Base-by-base conservation (phyloP, 192 early-diverging fungal species). In the Geosiphon pyriformis region DNA sequence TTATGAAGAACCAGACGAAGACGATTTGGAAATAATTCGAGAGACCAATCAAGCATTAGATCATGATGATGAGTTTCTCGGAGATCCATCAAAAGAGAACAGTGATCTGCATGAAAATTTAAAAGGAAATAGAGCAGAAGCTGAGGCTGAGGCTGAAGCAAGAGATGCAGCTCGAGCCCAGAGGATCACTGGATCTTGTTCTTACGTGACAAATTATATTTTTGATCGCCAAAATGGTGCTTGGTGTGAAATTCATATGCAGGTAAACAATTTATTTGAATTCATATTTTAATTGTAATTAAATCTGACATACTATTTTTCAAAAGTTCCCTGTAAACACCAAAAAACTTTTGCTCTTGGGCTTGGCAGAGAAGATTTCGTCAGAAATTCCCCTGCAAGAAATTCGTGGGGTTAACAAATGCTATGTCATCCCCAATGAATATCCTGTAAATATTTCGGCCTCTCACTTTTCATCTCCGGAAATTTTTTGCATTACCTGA, bases 341-440 rank as follows among this genome's bases (percentile, higher is more conserved):
- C 64, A 89, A 91, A 72, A 99, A 99, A 79, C 75, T 99, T 71
- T 81, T 99, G 48, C 93, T 99, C 92, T 88, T 98, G 51, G 83
- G 84, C 30, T 55, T 99, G 56, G 91, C 87, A 12, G 91, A 96
- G 69, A 73, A 84, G 18, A 90, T 90, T 1, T 86, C 85, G 69
- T 81, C 86, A 20, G 74, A 69, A 3, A 85, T 90, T 1, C 81
- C 98, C 29, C 75, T 99, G 2, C 91, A 87, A 65, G 94, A 99
- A 74, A 86, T 98, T 67, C 78, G 80, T 26, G 89, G 90, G 47
- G 93, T 99, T 72, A 71, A 74, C 17, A 77, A 86, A 8, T 88
- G 88, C 71, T 96, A 88, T 74, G 87, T 86, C 67, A 87, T 92
- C 59, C 83, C 85, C 63, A 90, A 92, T 57, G 87, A 88, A 57